Evolutionary conservation across 192 early-diverging fungal species (phyloP), one percentile per base, ranked within the genome.

Genomic region (Coemansia sp.): DNA sequence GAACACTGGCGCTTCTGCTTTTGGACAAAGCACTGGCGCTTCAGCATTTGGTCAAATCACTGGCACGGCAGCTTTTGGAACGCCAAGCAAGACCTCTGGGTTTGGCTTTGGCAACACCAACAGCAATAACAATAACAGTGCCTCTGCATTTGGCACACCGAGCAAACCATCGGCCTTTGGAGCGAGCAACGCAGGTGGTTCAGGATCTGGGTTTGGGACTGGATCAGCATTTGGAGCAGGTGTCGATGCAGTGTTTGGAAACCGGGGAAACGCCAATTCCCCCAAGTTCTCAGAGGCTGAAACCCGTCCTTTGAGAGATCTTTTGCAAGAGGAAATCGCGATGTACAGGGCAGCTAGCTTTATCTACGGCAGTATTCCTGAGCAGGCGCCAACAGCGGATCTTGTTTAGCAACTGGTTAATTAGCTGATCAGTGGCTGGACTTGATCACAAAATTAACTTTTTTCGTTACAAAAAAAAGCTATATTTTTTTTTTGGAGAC

Each of bases 301-400:
- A 45, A 61, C 71, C 7, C 72, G 69, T 7, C 66, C 77, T 1
- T 25, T n/a, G 25, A 63, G 66, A 28, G 40, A 60, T 4, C 67
- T 80, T n/a, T 65, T 69, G 12, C 28, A 56, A 0, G 62, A 70
- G 6, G 77, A 80, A 20, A 80, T 71, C 16, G 60, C 56, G 32
- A 28, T 55, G 32, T 80, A 56, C 62, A 64, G 60, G 38, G 72
- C 67, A 1, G 54, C 45, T 10, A 48, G 61, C 12, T 80, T 80
- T 57, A 33, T 34, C 11, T 48, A 65, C 14, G 77, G 77, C 25
- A 56, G 31, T 2, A 70, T 80, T 30, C 77, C 77, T 7, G 77
- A 80, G 12, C 32, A 58, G 7, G 66, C 77, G 16, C 77, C 77
- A 8, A 71, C 77, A 0, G 56, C 63, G 2, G 69, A 71, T 22